Conservation (phyloP, 257 asterid species). For the Solanum corneliomulleri region DNA sequence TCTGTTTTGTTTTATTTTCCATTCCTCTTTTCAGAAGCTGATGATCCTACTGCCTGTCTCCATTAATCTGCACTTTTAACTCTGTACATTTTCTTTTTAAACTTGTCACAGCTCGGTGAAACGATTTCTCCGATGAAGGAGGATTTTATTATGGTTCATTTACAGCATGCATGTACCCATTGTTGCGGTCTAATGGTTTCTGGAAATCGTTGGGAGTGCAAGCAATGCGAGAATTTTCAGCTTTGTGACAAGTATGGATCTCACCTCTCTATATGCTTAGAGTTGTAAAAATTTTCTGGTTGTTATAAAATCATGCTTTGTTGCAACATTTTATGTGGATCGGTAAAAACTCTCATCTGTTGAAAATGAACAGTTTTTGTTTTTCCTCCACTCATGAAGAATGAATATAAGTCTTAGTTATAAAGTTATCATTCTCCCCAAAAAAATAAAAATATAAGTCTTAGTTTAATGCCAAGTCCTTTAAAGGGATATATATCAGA, state of each 20-base stretch:
- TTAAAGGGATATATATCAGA: background rate
- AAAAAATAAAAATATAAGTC: background rate
- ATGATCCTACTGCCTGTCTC: background rate
- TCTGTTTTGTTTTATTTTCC: background rate
- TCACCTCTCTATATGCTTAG: background rate
- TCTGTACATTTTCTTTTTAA: background rate
- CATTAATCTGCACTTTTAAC: background rate
- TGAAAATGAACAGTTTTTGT: background rate
- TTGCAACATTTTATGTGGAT: background rate
- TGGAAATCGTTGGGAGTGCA: conserved; percentile 89
- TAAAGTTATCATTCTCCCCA: too few species aligned
- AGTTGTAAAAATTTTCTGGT: background rate
- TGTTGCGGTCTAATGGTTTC: conserved; percentile 86
- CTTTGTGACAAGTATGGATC: conserved; percentile 71
- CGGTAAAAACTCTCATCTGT: background rate
- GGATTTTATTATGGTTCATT: conserved; percentile 98
- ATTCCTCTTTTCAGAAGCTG: background rate
- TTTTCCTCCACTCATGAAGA: background rate
- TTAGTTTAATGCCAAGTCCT: background rate
- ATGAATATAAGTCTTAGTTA: background rate
- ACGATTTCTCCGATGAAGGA: conserved; percentile 92
- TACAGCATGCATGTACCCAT: conserved; percentile 81
- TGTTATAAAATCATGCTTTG: background rate
- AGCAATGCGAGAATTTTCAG: conserved; percentile 74
- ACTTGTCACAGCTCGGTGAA: conserved; percentile 70